Conservation (phyloP, 345 rosid species). For the Linum trigynum region DNA sequence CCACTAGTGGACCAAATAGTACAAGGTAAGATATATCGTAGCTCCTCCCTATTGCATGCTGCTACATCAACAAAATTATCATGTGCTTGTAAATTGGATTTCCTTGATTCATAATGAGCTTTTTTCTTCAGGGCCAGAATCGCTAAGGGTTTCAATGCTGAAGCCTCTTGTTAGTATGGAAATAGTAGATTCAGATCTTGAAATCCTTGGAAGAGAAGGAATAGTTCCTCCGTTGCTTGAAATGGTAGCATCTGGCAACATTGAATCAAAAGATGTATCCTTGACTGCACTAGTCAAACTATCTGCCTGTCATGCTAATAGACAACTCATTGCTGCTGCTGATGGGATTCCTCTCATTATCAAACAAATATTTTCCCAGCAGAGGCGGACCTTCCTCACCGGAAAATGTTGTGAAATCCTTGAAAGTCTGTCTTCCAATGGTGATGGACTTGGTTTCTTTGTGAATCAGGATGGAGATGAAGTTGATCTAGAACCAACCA, state of each 20-base stretch:
- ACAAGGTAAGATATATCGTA: slow-evolving; percentile 31
- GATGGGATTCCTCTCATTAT: slow-evolving; percentile 47
- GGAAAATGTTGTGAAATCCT: slow-evolving; percentile 42
- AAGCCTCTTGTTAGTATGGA: slow-evolving; percentile 43
- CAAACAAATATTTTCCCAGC: slow-evolving; percentile 29
- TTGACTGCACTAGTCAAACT: slow-evolving; percentile 40
- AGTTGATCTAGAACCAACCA: slow-evolving; percentile 37
- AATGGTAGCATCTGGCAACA: slow-evolving; percentile 30
- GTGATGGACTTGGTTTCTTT: slow-evolving; percentile 42
- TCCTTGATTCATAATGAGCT: slow-evolving; percentile 1
- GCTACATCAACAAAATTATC: neutral
- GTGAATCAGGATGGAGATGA: slow-evolving; percentile 38
- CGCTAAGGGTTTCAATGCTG: slow-evolving; percentile 38
- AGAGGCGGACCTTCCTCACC: slow-evolving; percentile 25
- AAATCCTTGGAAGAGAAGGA: slow-evolving; percentile 47
- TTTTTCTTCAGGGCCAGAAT: slow-evolving; percentile 36
- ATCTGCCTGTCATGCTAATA: slow-evolving; percentile 33
- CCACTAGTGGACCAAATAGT: slow-evolving; percentile 46
- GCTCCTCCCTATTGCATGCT: slow-evolving; percentile 7
- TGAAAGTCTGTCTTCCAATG: slow-evolving; percentile 33
- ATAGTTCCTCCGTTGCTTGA: slow-evolving; percentile 49
- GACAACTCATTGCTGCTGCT: slow-evolving; percentile 39
- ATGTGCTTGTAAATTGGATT: neutral
- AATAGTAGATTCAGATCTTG: slow-evolving; percentile 37
- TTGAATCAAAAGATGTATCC: slow-evolving; percentile 41